Percentiles rank a stretch among this genome's conserved stretches.
Conservation (phyloP, 2,329 filamentous ascomycete species). For the Cylindrodendrum hubeiense region DNA sequence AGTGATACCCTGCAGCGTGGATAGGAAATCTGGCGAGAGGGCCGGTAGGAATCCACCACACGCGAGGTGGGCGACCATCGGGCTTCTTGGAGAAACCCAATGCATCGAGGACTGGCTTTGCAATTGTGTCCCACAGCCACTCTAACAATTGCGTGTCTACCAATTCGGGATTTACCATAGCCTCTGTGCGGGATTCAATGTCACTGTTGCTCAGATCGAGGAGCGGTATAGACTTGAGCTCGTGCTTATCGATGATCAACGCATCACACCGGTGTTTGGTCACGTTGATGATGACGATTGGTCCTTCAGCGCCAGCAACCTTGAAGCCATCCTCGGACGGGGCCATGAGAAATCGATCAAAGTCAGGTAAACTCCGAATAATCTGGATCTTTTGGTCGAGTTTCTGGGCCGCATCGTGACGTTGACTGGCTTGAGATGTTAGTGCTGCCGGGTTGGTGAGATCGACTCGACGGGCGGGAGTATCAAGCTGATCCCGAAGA, state of each 20-base stretch:
- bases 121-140: slow-evolving; percentile 49
- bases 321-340: neutral
- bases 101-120: slow-evolving; percentile 39
- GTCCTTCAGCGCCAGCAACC: neutral
- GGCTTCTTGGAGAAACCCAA: slow-evolving; percentile 39
- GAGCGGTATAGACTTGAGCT: neutral
- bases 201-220: no score
- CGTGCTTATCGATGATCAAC: neutral
- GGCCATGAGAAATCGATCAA: neutral
- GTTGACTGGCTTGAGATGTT: neutral
- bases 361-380: neutral
- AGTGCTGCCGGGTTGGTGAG: no score
- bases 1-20: slow-evolving; percentile 51
- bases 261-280: neutral
- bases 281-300: neutral
- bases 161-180: no score
- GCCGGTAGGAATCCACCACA: slow-evolving; percentile 53
- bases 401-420: no score
- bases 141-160: slow-evolving; percentile 25
- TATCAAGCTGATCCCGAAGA: neutral
- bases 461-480: no score
- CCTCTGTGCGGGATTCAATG: no score
- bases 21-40: slow-evolving; percentile 46
- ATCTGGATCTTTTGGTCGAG: neutral
- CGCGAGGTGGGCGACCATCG: slow-evolving; percentile 39